Base-by-base conservation (phyloP, 805 yeast genomes). In the Yarrowia porcina region DNA sequence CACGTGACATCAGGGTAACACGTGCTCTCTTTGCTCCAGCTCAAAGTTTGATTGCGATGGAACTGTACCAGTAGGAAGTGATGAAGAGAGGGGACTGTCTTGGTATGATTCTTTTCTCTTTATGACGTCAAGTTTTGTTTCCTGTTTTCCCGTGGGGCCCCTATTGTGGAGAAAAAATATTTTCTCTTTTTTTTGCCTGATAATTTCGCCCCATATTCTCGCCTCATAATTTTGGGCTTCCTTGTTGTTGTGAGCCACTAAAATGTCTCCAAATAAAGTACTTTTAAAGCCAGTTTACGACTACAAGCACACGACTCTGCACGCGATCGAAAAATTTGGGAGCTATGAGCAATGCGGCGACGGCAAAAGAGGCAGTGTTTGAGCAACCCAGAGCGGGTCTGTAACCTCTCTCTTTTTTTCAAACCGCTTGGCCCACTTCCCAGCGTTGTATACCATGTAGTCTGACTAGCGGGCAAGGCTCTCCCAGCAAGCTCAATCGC, bases 241-340 rank as follows among this genome's bases (percentile, higher is more conserved):
- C 23, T 42, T 27, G 32, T 44, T 8, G 7, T 9, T 15, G 33
- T 44, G 54, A 13, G 56, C 56, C 56, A 49, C 56, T 49, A 49
- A 33, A 49, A 32, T 49, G 39, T 25, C 59, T 12, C 59, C 32
- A 52, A 36, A 25, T 36, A 52, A n/a, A 52, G 42, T 52, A 36
- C 27, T 25, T 52, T 52, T 52, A 52, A 36, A 52, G 59, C 59
- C 59, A 17, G 23, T 36, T 27, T 49, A 32, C 56, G 56, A 52
- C 42, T 42, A 36, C 10, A 36, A 52, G 44, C 59, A 52, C 59
- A 52, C 59, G 59, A 52, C 59, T 52, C 59, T 35, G 59, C 59
- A 52, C 59, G 59, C 44, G 59, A 52, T 52, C 44, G 59, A 35
- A 36, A 52, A 52, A 52, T 25, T 36, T 17, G 44, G 42, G 23